Evolutionary conservation across 768 basidiomycete genomes (phyloP).

Genomic region (Tephrocybe sp.): DNA sequence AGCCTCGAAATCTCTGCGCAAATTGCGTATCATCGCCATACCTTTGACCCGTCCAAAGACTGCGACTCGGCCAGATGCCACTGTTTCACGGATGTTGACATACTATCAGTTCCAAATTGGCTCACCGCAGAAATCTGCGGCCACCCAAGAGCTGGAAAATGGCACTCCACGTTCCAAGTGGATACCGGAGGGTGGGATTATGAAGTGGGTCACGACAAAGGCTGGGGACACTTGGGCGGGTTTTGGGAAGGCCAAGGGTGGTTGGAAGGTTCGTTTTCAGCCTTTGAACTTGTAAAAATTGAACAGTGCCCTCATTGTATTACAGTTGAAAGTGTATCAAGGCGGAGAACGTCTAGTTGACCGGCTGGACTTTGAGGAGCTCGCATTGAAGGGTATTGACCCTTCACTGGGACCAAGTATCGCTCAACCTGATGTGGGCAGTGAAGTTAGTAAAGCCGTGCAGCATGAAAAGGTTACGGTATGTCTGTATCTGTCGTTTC

Average conservation of each 20-base stretch:
- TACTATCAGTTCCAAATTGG: slow-evolving; percentile 48
- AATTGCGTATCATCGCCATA: slow-evolving; percentile 45
- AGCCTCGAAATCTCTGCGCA: slow-evolving; percentile 25
- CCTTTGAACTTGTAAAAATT: neutral
- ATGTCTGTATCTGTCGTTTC: neutral
- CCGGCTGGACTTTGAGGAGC: slow-evolving; percentile 78
- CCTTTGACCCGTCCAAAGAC: slow-evolving; percentile 40
- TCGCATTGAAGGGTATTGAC: slow-evolving; percentile 71
- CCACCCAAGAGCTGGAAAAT: slow-evolving; percentile 18
- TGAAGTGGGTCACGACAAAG: slow-evolving; percentile 52
- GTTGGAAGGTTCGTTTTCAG: slow-evolving; percentile 64
- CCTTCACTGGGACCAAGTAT: slow-evolving; percentile 64
- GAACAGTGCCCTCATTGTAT: neutral
- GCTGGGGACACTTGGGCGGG: slow-evolving; percentile 59
- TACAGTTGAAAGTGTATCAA: slow-evolving; percentile 58
- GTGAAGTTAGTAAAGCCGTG: slow-evolving; percentile 19
- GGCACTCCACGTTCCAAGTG: slow-evolving; percentile 28
- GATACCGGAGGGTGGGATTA: slow-evolving; percentile 40
- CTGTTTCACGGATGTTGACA: slow-evolving; percentile 26
- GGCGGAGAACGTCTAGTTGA: slow-evolving; percentile 70
- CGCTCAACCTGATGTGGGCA: slow-evolving; percentile 19
- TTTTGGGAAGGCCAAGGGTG: slow-evolving; percentile 67
- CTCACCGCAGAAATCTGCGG: slow-evolving; percentile 16
- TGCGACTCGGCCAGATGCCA: slow-evolving; percentile 5
- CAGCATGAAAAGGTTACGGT: slow-evolving; percentile 13